These are phyloP conservation scores for Gracilaria vermiculophylla DNA, from an alignment of 23 red algal species.

Conservation along the genomic window DNA sequence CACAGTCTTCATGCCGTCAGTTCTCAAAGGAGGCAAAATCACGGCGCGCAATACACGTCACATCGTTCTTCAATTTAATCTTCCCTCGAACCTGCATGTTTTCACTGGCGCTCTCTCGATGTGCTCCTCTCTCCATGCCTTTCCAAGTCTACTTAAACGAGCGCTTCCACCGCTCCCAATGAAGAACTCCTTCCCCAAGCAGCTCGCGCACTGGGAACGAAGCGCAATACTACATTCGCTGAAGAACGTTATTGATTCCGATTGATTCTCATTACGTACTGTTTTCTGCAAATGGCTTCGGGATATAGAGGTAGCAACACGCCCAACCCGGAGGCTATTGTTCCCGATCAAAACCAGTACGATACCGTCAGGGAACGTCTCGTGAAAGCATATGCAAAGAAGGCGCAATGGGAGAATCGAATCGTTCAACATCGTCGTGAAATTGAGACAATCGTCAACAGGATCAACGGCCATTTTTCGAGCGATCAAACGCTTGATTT, in stretches of 20 bases:
- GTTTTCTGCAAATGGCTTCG: no score
- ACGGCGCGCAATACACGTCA: conserved; percentile 1
- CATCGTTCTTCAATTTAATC: neutral
- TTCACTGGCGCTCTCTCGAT: neutral
- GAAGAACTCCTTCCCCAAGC: no score
- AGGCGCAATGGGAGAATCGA: conserved; percentile 15
- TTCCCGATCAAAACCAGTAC: neutral
- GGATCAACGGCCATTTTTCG: conserved; percentile 1
- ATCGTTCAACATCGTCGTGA: neutral
- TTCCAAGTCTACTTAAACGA: neutral
- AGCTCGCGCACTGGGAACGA: no score
- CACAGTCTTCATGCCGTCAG: no score
- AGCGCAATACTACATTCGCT: no score
- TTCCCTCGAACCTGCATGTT: neutral
- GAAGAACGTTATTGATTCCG: no score
- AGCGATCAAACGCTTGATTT: neutral
- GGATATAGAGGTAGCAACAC: no score
- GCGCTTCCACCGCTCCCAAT: neutral
- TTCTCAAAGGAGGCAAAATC: no score
- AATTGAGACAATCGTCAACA: neutral
- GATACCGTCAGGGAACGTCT: neutral
- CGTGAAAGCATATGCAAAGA: neutral
- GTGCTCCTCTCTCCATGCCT: neutral
- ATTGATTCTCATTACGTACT: no score
- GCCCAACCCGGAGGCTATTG: neutral